Evolutionary conservation across 2,329 filamentous ascomycete species (phyloP).

Genomic region (Furcasterigmium sp.): DNA sequence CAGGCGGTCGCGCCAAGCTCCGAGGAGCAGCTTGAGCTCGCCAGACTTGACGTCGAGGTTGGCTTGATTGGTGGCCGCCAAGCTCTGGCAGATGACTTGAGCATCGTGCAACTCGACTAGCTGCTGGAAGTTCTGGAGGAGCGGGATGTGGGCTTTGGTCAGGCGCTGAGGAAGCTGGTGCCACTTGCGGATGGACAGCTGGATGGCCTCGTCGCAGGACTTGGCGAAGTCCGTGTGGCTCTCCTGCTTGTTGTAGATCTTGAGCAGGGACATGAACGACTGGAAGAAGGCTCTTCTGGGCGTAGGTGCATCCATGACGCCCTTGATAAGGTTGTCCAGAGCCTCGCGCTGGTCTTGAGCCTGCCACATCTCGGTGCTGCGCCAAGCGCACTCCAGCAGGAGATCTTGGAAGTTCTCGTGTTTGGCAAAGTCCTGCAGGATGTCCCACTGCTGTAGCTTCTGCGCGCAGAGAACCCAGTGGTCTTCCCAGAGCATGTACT

Average conservation of each 20-base stretch:
- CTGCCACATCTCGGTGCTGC: slow-evolving; percentile 92
- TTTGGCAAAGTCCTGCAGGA: slow-evolving; percentile 94
- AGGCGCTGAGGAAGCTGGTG: slow-evolving; percentile 92
- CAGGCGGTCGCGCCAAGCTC: slow-evolving; percentile 90
- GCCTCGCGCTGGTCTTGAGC: slow-evolving; percentile 81
- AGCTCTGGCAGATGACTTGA: slow-evolving; percentile 89
- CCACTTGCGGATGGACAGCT: slow-evolving; percentile 97
- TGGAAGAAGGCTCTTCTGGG: slow-evolving; percentile 95
- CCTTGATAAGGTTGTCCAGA: slow-evolving; percentile 89
- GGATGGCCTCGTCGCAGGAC: slow-evolving; percentile 93
- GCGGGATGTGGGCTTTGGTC: slow-evolving; percentile 89
- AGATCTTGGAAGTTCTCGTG: slow-evolving; percentile 98
- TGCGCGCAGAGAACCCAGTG: slow-evolving; percentile 98
- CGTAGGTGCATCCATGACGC: slow-evolving; percentile 94
- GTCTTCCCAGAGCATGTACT: slow-evolving; percentile 99
- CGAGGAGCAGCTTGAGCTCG: slow-evolving; percentile 88
- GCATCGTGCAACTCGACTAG: slow-evolving; percentile 96
- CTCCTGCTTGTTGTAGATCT: slow-evolving; percentile 87
- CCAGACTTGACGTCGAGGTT: slow-evolving; percentile 94
- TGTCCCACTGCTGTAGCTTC: slow-evolving; percentile 98
- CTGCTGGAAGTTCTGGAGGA: slow-evolving; percentile 97
- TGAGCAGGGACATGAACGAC: slow-evolving; percentile 93
- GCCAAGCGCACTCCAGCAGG: slow-evolving; percentile 91
- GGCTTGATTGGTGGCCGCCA: slow-evolving; percentile 73
- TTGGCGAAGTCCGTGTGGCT: slow-evolving; percentile 75